phyloP scores from a whole-genome alignment of 495 filamentous ascomycete species.

The Hyaloscypha finlandica region DNA sequence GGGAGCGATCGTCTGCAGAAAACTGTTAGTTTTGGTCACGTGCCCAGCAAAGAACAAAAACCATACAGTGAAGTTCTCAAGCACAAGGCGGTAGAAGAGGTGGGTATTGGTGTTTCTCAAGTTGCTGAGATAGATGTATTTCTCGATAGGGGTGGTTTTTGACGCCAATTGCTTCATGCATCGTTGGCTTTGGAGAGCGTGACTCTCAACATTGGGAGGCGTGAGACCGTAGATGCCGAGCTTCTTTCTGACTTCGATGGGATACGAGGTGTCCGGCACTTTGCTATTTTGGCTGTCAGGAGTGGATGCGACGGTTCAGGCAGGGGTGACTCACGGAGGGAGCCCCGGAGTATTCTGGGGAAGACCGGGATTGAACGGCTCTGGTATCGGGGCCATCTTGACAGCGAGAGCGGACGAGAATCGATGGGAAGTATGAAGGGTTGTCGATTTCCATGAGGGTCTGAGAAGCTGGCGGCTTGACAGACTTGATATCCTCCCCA shows the following conservation, averaged over 20 bases:
- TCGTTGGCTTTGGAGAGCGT: conserved; percentile 67
- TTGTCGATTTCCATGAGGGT: background rate
- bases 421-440: background rate
- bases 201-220: conserved; percentile 58
- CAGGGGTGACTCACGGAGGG: conserved; percentile 15
- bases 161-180: conserved; percentile 69
- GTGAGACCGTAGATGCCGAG: conserved; percentile 63
- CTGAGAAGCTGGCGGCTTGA: background rate
- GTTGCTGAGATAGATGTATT: conserved; percentile 75
- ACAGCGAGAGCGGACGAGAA: conserved; percentile 11
- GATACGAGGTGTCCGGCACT: conserved; percentile 23
- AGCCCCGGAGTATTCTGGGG: background rate
- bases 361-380: background rate
- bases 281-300: background rate
- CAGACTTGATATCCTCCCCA: background rate
- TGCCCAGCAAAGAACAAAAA: conserved; percentile 20
- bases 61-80: conserved; percentile 68
- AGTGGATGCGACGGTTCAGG: background rate
- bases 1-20: conserved; percentile 55
- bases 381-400: conserved; percentile 13
- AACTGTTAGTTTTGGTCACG: conserved; percentile 19
- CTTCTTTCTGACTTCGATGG: conserved; percentile 49
- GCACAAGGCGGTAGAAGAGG: conserved; percentile 75
- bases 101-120: conserved; percentile 76
- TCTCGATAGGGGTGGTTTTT: conserved; percentile 70